phyloP scores from a whole-genome alignment of 108 stramenopile genomes.

The Conticribra weissflogii region DNA sequence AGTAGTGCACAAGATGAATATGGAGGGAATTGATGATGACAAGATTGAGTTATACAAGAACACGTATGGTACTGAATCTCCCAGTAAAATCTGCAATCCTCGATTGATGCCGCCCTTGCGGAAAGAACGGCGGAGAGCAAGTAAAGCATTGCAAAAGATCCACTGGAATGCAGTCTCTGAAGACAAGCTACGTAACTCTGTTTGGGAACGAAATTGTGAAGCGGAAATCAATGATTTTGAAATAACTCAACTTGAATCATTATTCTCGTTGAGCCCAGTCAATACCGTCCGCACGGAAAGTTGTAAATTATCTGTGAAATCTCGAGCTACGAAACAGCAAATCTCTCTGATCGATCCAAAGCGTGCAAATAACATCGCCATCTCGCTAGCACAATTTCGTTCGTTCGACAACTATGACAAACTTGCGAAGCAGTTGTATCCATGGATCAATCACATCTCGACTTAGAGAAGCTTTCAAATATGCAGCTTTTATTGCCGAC shows the following conservation, averaged over 20 bases:
- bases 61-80: slow-evolving; percentile 27
- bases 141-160: slow-evolving; percentile 50
- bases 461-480: slow-evolving; percentile 33
- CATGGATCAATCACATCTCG: slow-evolving; percentile 27
- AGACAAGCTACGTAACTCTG: slow-evolving; percentile 37
- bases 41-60: slow-evolving; percentile 35
- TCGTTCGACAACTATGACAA: slow-evolving; percentile 29
- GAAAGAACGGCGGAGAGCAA: slow-evolving; percentile 15
- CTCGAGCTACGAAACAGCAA: not conserved
- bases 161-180: slow-evolving; percentile 47
- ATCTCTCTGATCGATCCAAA: slow-evolving; percentile 43
- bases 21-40: slow-evolving; percentile 5
- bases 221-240: slow-evolving; percentile 32
- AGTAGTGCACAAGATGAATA: not conserved
- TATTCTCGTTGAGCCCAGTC: slow-evolving; percentile 35
- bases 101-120: slow-evolving; percentile 1
- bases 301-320: slow-evolving; percentile 12
- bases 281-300: slow-evolving; percentile 3
- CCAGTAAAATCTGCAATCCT: not conserved
- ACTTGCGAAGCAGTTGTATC: slow-evolving; percentile 43
- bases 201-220: slow-evolving; percentile 34
- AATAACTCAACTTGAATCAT: slow-evolving; percentile 36
- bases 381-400: slow-evolving; percentile 50
- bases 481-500: slow-evolving; percentile 45
- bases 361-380: slow-evolving; percentile 50